Conservation (phyloP, 83 land plant genomes). For the Larix sibirica region DNA sequence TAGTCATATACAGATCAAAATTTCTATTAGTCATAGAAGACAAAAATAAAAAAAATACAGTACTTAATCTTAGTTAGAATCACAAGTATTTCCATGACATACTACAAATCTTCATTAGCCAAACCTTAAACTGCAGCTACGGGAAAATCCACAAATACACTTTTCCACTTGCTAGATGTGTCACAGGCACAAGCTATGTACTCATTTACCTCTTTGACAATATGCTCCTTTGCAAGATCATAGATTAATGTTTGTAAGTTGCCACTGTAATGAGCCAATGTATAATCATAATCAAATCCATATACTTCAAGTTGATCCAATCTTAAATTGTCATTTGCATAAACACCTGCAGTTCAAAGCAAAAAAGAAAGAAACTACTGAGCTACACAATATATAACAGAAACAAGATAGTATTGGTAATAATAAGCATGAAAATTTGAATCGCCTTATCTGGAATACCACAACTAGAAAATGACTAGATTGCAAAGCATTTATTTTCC, state of each 20-base stretch:
- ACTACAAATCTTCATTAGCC: background rate
- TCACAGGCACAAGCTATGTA: background rate
- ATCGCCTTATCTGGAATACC: background rate
- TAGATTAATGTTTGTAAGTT: constrained; percentile 81
- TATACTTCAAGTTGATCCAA: constrained; percentile 80
- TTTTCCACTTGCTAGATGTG: background rate
- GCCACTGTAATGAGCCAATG: constrained; percentile 88
- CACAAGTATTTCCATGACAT: background rate
- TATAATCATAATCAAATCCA: constrained; percentile 99
- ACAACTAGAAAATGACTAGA: background rate
- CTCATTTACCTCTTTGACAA: constrained; percentile 90
- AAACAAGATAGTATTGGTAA: background rate
- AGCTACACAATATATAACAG: background rate
- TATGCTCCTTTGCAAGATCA: constrained; percentile 86
- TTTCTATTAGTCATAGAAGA: background rate
- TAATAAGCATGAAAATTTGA: background rate
- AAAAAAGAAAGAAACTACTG: background rate
- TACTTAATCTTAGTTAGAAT: background rate
- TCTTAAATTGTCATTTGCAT: constrained; percentile 86
- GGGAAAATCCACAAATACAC: background rate
- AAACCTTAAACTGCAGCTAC: background rate
- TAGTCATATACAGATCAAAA: constrained; percentile 4
- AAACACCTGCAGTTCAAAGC: constrained; percentile 60
- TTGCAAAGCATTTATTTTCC: background rate
- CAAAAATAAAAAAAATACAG: background rate